phyloP scores from a whole-genome alignment of 1,139 yeast genomes.

The Debaryomyces robertsiae region DNA sequence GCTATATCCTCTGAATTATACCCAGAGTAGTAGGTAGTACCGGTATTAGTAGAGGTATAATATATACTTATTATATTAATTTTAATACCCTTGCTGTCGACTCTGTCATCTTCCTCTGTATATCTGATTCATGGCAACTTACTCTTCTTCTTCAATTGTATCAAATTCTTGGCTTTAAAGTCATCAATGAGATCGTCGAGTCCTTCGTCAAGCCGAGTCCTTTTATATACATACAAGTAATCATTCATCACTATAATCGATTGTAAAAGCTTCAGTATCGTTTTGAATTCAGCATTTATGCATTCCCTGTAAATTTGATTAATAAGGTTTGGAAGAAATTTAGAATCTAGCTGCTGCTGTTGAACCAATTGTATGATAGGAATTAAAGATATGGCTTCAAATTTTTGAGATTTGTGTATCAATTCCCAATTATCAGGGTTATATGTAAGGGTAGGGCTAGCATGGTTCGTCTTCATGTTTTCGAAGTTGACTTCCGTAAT shows the following conservation, averaged over 20 bases:
- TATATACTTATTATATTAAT: too few relatives aligned
- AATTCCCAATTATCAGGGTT: slow-evolving; percentile 30
- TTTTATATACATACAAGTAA: slow-evolving; percentile 33
- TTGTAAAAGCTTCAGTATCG: slow-evolving; percentile 21
- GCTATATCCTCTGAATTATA: too few relatives aligned
- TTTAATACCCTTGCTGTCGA: too few relatives aligned
- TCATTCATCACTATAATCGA: slow-evolving; percentile 29
- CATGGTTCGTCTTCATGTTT: slow-evolving; percentile 10
- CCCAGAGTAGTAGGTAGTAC: too few relatives aligned
- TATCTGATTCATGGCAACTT: too few relatives aligned
- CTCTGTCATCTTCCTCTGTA: too few relatives aligned
- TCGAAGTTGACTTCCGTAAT: slow-evolving; percentile 46
- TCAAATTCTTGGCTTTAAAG: background rate
- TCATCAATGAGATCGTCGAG: slow-evolving; percentile 3
- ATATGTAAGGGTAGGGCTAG: slow-evolving; percentile 6
- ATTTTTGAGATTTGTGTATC: slow-evolving; percentile 24
- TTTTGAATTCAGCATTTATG: slow-evolving; percentile 18
- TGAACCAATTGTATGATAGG: slow-evolving; percentile 21
- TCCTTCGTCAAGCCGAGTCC: slow-evolving; percentile 15
- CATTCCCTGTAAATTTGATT: slow-evolving; percentile 22
- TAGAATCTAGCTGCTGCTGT: slow-evolving; percentile 14
- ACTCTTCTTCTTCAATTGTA: background rate
- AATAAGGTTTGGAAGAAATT: slow-evolving; percentile 15
- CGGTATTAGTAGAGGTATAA: too few relatives aligned
- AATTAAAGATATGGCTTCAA: slow-evolving; percentile 24